phyloP scores from a whole-genome alignment of 2,329 filamentous ascomycete species.

The Aureobasidium sp. region DNA sequence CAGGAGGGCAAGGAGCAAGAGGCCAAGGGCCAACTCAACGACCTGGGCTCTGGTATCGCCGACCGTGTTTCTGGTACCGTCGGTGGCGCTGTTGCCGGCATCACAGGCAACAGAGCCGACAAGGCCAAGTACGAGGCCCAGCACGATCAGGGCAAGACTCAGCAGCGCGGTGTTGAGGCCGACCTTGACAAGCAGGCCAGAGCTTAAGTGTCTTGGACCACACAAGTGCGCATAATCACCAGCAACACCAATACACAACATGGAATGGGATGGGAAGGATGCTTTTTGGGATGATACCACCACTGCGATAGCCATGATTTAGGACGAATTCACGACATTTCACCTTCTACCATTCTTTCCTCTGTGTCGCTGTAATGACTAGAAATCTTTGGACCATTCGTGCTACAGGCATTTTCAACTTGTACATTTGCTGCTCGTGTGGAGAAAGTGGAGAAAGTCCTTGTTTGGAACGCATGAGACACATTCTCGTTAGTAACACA shows the following conservation, averaged over 20 bases:
- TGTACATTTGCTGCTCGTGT: background rate
- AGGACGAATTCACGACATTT: conserved; percentile 2
- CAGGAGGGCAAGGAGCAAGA: conserved; percentile 71
- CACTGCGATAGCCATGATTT: background rate
- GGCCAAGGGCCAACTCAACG: conserved; percentile 70
- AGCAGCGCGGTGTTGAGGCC: conserved; percentile 72
- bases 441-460: background rate
- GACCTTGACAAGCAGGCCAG: conserved; percentile 65
- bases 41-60: conserved; percentile 56
- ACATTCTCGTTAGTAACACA: background rate
- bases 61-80: conserved; percentile 55
- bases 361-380: too few species aligned
- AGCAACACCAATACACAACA: background rate
- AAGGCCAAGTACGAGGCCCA: conserved; percentile 57
- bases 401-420: background rate
- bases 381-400: background rate
- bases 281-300: conserved; percentile 5
- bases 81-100: conserved; percentile 59
- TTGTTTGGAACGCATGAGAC: background rate
- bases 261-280: background rate
- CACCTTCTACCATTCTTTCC: too few species aligned
- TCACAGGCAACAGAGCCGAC: conserved; percentile 61
- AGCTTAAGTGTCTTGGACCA: background rate
- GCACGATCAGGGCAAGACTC: conserved; percentile 76
- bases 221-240: background rate